Percentiles rank a stretch among this genome's conserved stretches.
phyloP scores from a whole-genome alignment of 371 early-diverging fungal genomes.

The Circinella umbellata region DNA sequence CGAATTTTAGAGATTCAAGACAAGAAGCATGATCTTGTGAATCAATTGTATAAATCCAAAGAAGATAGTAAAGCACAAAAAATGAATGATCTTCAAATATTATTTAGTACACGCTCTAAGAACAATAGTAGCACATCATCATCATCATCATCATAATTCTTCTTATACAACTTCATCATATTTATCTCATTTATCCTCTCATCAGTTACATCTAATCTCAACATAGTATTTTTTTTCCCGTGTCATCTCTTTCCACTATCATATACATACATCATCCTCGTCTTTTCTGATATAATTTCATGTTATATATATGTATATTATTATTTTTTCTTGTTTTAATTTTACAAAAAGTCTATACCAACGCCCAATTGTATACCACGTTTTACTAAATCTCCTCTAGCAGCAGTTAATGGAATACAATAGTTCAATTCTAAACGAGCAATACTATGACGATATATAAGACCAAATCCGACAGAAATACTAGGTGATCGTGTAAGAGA shows the following conservation, averaged over 20 bases:
- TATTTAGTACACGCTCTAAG: constrained; percentile 33
- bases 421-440: constrained; percentile 91
- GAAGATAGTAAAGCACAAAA: constrained; percentile 48
- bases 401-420: constrained; percentile 81
- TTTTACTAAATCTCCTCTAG: constrained; percentile 74
- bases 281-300: neutral
- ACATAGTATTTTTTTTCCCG: too few species aligned
- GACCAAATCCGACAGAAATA: constrained; percentile 75
- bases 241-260: too few species aligned
- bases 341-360: constrained; percentile 84
- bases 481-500: constrained; percentile 64
- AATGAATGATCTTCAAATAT: constrained; percentile 54
- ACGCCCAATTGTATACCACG: constrained; percentile 88
- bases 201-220: too few species aligned
- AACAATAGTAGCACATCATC: neutral
- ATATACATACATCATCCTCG: neutral
- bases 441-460: constrained; percentile 86
- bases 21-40: constrained; percentile 57
- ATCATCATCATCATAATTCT: neutral
- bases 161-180: neutral
- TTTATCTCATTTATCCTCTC: too few species aligned
- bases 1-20: constrained; percentile 66
- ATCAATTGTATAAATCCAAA: constrained; percentile 57
- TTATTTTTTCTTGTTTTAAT: neutral
- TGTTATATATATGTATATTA: neutral